These are phyloP conservation scores for Eimeria necatrix DNA, from an alignment of 169 alveolate species.

Conservation along the genomic window DNA sequence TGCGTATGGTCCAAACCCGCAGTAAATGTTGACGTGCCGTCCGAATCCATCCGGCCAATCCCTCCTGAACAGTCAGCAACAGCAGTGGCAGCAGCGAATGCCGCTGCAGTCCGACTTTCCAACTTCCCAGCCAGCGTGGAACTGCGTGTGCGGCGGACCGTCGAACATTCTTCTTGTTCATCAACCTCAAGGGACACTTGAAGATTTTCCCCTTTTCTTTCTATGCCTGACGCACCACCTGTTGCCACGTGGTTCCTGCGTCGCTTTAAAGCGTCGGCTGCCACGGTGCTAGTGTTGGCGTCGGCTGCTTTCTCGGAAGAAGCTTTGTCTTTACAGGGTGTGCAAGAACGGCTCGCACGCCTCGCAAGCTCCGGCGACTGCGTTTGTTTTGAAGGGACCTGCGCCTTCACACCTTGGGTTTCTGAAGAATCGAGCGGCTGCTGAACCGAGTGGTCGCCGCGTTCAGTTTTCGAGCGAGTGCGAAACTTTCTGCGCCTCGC, in stretches of 20 bases:
- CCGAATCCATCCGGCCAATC: background rate
- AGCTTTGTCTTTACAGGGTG: conserved; percentile 16
- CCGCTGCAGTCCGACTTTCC: background rate
- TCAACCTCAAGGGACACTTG: background rate
- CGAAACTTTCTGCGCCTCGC: conserved; percentile 69
- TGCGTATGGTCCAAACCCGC: background rate
- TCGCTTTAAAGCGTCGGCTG: background rate
- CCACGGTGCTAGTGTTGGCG: background rate
- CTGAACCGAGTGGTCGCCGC: conserved; percentile 35
- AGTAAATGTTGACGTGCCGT: background rate
- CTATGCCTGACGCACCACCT: background rate
- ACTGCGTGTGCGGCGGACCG: conserved; percentile 15
- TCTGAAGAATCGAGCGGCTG: conserved; percentile 8
- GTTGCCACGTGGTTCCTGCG: background rate
- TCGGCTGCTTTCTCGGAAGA: background rate
- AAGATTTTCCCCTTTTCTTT: background rate
- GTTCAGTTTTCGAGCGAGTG: background rate
- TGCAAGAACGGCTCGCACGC: background rate
- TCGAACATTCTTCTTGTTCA: background rate
- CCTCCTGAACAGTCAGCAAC: background rate
- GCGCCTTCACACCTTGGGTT: background rate
- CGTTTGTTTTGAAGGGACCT: background rate
- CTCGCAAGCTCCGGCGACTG: conserved; percentile 1
- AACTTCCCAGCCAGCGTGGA: background rate
- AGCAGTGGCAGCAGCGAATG: background rate